Evolutionary conservation across 208 protist genomes (phyloP), one percentile per base, ranked within the genome.

Genomic region (Wallacemonas sp.): DNA sequence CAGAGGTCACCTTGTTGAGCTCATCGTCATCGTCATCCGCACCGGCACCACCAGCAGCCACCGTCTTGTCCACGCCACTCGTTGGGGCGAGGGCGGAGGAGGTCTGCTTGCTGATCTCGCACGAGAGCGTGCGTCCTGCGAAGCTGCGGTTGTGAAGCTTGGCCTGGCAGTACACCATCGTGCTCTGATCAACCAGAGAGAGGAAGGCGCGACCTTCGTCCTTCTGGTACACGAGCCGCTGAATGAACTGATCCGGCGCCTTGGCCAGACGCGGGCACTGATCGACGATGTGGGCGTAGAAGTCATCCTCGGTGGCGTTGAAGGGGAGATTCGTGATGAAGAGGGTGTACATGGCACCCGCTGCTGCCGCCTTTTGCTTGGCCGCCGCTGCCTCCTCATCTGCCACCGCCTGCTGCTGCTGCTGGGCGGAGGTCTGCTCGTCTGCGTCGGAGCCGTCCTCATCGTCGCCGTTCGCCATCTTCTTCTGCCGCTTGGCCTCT

Each of bases 171-270:
- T 92, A 96, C 24, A 56, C 49, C 26, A 94, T 68, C 1, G 74
- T 85, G 39, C 63, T 81, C 47, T 78, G 60, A 19, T 83, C 82
- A 6, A 70, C 69, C 8, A 94, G 73, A 1, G 68, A 79, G 66
- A 98, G 97, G 65, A 99, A 98, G 26, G 97, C 94, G 58, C 99
- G 99, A 32, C 95, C 98, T 75, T 95, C 98, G 34, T 98, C 95
- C 65, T 95, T 74, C 36, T 88, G 80, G 44, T 85, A 81, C 8
- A 76, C 76, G 23, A 92, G 69, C 17, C 98, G 87, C 36, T 78
- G 88, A 11, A 98, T 97, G 34, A 80, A 67, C 63, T 97, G 96
- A 55, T 92, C 91, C 3, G 99, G 74, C 26, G 96, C 91, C 65
- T 98, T 98, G 5, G 99, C 87, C 39, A 94, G 93, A 12, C 99